Conservation (phyloP, 495 filamentous ascomycete genomes). For the Hypomontagnella monticulosa region DNA sequence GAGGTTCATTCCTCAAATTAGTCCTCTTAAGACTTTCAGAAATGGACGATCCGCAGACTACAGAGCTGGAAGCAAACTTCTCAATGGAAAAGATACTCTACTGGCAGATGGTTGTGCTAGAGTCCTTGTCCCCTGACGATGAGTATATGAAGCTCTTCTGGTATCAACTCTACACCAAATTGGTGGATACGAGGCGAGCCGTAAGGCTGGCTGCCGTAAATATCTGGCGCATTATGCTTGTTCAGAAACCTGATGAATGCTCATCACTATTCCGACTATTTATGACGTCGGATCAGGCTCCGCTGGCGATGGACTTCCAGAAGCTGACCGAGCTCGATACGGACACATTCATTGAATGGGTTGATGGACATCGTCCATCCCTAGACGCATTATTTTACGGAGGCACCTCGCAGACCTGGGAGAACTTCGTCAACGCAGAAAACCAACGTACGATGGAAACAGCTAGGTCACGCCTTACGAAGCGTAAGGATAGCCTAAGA, state of each 20-base stretch:
- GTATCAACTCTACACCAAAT: constrained; percentile 86
- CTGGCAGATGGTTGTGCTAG: constrained; percentile 93
- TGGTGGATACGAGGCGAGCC: constrained; percentile 69
- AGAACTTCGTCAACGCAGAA: constrained; percentile 80
- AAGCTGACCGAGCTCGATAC: constrained; percentile 89
- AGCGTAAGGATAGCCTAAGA: constrained; percentile 82
- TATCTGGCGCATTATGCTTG: constrained; percentile 88
- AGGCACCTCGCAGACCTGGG: constrained; percentile 81
- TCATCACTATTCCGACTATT: constrained; percentile 74
- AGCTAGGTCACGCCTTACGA: constrained; percentile 70
- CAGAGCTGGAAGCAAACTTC: constrained; percentile 65
- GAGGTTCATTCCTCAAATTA: constrained; percentile 76
- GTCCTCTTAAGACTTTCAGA: constrained; percentile 85
- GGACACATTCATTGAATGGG: constrained; percentile 84
- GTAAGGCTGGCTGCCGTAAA: constrained; percentile 83
- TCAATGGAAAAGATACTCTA: constrained; percentile 88
- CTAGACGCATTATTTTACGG: constrained; percentile 83
- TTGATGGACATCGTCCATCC: constrained; percentile 83
- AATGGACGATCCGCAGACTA: constrained; percentile 69
- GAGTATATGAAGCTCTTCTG: constrained; percentile 83
- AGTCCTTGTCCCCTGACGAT: constrained; percentile 75
- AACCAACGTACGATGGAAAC: constrained; percentile 79
- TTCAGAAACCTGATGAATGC: constrained; percentile 91
- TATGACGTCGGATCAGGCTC: constrained; percentile 71
- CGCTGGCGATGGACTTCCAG: constrained; percentile 80